phyloP scores from a whole-genome alignment of 2,329 filamentous ascomycete genomes.

The Ceratocystis cacaofunesta region DNA sequence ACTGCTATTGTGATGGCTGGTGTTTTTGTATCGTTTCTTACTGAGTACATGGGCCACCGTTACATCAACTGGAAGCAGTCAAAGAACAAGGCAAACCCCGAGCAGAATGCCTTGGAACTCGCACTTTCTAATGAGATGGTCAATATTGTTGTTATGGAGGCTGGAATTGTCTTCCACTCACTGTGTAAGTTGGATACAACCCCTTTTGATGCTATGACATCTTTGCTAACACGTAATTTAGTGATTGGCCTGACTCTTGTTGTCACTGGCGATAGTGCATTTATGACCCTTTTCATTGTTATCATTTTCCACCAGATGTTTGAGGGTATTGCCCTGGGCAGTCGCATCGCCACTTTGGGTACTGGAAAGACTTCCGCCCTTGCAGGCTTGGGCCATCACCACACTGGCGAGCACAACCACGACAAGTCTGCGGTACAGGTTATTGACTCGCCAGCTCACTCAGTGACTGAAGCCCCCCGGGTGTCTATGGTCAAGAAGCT shows the following conservation, averaged over 20 bases:
- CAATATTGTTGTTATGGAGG: conserved; percentile 54
- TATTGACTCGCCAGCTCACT: background rate
- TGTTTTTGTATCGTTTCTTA: conserved; percentile 54
- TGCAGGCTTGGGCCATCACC: conserved; percentile 20
- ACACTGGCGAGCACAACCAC: conserved; percentile 7
- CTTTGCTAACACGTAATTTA: conserved; percentile 20
- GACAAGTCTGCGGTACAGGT: background rate
- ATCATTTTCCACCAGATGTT: conserved; percentile 70
- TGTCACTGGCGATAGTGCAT: conserved; percentile 42
- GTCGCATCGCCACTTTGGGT: conserved; percentile 49
- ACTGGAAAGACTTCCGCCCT: conserved; percentile 18
- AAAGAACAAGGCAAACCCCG: conserved; percentile 23
- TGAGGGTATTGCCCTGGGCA: conserved; percentile 59
- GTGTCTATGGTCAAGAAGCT: conserved; percentile 38
- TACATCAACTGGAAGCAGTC: conserved; percentile 29
- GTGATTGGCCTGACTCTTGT: conserved; percentile 50
- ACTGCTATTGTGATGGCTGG: conserved; percentile 61
- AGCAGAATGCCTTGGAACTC: conserved; percentile 20
- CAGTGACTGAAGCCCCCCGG: conserved; percentile 14
- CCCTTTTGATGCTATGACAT: conserved; percentile 1
- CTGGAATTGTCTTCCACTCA: conserved; percentile 62
- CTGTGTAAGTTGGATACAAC: conserved; percentile 33
- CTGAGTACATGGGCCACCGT: conserved; percentile 53
- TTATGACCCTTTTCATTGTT: conserved; percentile 45
- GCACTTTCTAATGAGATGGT: conserved; percentile 34